Evolutionary conservation across 1,139 yeast species (phyloP).

Genomic region (Debaryomyces coudertii): DNA sequence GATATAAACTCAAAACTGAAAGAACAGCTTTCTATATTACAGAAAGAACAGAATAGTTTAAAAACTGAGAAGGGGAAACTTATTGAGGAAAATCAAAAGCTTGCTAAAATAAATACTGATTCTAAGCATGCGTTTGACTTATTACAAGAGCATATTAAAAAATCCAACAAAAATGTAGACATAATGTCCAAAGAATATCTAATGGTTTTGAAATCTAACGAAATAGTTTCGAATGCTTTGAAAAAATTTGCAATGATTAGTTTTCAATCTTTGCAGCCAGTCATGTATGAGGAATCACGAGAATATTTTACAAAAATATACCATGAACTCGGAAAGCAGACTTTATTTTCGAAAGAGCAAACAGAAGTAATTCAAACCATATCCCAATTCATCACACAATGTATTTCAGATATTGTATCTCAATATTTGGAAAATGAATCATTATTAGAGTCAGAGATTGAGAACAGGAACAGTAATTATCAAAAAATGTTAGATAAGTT

Average conservation of each 20-base stretch:
- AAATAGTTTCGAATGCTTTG: constrained; percentile 4
- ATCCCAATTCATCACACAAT: constrained; percentile 19
- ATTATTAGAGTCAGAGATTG: constrained; percentile 22
- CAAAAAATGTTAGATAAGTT: constrained; percentile 16
- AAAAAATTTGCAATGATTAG: constrained; percentile 7
- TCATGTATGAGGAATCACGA: constrained; percentile 26
- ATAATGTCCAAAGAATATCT: constrained; percentile 4
- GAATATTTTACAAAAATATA: constrained; percentile 18
- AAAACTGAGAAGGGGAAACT: not conserved
- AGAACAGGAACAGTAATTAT: constrained; percentile 16
- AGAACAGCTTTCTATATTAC: not conserved
- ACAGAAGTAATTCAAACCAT: constrained; percentile 18
- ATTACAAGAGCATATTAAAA: constrained; percentile 5
- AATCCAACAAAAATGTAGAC: not conserved
- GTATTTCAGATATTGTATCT: constrained; percentile 25
- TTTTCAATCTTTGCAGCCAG: constrained; percentile 19
- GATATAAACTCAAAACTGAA: not conserved
- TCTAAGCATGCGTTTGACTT: constrained; percentile 1
- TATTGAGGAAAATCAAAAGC: constrained; percentile 3
- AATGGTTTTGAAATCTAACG: constrained; percentile 9
- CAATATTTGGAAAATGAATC: constrained; percentile 23
- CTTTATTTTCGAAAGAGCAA: constrained; percentile 16
- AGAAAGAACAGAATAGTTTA: not conserved
- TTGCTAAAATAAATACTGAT: not conserved
- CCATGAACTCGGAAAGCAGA: constrained; percentile 15